Conservation (phyloP, 2,329 filamentous ascomycete genomes). For the Acarospora socialis region DNA sequence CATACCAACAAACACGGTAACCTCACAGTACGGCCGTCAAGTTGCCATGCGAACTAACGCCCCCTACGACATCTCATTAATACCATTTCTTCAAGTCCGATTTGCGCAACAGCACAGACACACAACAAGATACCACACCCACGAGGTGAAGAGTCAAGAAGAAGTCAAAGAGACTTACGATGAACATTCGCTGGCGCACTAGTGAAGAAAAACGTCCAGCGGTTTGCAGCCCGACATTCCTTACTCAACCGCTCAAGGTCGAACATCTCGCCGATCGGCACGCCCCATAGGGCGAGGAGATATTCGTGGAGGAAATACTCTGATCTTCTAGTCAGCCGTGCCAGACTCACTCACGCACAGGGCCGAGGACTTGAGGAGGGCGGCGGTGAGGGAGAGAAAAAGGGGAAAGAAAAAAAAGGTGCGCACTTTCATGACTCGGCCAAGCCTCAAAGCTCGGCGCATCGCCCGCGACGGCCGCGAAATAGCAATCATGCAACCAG, state of each 20-base stretch:
- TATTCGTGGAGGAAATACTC: constrained; percentile 27
- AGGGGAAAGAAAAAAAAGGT: too few relatives aligned
- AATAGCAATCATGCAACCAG: constrained; percentile 57
- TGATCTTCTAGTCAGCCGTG: background rate
- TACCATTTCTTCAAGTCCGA: too few relatives aligned
- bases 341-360: background rate
- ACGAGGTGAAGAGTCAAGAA: too few relatives aligned
- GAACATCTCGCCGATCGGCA: constrained; percentile 33
- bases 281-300: constrained; percentile 30
- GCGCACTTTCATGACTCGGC: constrained; percentile 33
- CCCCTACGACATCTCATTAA: too few relatives aligned
- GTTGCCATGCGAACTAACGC: too few relatives aligned
- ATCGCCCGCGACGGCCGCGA: constrained; percentile 52
- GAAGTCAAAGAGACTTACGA: constrained; percentile 18
- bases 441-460: constrained; percentile 49
- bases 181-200: constrained; percentile 29
- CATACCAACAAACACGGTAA: too few relatives aligned
- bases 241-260: constrained; percentile 26
- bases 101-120: too few relatives aligned
- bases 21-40: too few relatives aligned
- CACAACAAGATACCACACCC: too few relatives aligned
- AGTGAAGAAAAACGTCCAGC: constrained; percentile 29
- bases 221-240: constrained; percentile 23
- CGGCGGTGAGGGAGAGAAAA: too few relatives aligned
- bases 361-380: too few relatives aligned